A percentile compares a stretch with the other conserved stretches of the same genome.
Evolutionary conservation across 495 filamentous ascomycete genomes (phyloP).

Genomic region (Aspergillus funiculosus): DNA sequence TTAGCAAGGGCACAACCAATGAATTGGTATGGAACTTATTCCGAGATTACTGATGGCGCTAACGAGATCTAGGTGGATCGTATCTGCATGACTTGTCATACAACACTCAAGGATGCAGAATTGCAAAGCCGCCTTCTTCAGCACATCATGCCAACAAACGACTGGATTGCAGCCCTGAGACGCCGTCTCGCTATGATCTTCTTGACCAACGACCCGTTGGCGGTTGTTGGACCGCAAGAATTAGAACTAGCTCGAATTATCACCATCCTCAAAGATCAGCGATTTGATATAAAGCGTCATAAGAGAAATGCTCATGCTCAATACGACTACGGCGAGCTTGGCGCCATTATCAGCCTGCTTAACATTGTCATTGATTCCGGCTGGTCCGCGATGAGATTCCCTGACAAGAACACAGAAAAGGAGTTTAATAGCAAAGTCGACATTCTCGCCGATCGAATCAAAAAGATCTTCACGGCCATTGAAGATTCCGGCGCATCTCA

Average conservation of each 20-base stretch:
- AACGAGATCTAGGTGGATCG: constrained; percentile 43
- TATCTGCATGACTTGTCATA: constrained; percentile 48
- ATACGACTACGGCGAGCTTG: constrained; percentile 64
- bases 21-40: constrained; percentile 23
- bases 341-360: constrained; percentile 58
- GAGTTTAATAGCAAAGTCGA: constrained; percentile 69
- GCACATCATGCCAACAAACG: constrained; percentile 49
- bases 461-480: constrained; percentile 63
- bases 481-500: constrained; percentile 66
- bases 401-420: constrained; percentile 31
- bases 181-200: constrained; percentile 70
- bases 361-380: constrained; percentile 69
- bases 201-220: constrained; percentile 49
- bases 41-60: constrained; percentile 1
- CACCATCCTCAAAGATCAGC: constrained; percentile 43
- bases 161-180: constrained; percentile 55
- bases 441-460: constrained; percentile 54
- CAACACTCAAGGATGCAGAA: constrained; percentile 42
- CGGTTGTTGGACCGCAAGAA: constrained; percentile 41
- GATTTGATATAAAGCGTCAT: constrained; percentile 41
- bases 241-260: constrained; percentile 49
- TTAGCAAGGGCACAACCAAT: constrained; percentile 26
- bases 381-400: constrained; percentile 27
- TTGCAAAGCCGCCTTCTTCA: constrained; percentile 57
- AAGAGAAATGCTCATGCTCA: constrained; percentile 26